Base-by-base conservation (phyloP, 1,284 basidiomycete genomes). In the Macrocystidia cucumis region DNA sequence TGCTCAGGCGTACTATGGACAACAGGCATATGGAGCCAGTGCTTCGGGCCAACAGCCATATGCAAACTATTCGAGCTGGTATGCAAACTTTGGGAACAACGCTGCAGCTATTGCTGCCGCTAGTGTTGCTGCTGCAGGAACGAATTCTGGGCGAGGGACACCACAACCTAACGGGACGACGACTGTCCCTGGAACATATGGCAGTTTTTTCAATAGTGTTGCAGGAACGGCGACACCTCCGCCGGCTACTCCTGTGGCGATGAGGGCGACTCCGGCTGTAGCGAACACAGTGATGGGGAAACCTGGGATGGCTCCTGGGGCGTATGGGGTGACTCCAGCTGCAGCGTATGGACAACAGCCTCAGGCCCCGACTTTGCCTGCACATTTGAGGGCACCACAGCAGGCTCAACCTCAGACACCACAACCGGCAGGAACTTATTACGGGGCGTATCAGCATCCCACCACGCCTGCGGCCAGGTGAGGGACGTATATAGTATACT, bases 141-240 rank as follows among this genome's bases (percentile, higher is more conserved):
- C 54, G 19, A 51, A 55, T 23, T 67, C 72, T 3, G 69, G 69
- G 29, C 59, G 62, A 24, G 69, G 60, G 7, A 76, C 75, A 6
- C 73, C 73, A 2, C 69, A 72, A 37, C 63, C 69, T 4, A 52
- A 43, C 16, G 42, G 44, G 8, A 38, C 43, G 8, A 41, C 54
- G 17, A 47, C 56, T 12, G 37, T 48, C 46, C 31, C 51, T 13
- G 39, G 57, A 23, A 56, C 55, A 11, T 62, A 63, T 44, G 53
- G 49, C 18, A 55, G 49, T 39, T 54, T 62, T 43, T 60, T 60
- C 41, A 52, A 50, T 17, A 43, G 47, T 6, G 32, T 46, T 30
- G 36, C 42, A 21, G 31, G 45, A 17, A 44, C 45, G 18, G 35
- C 44, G 37, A 37, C 45, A 28, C 28, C 29, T 32, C 35, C 43